Evolutionary conservation across 2,329 filamentous ascomycete species (phyloP), one percentile per base, ranked within the genome.

Genomic region (Lachnellula suecica): DNA sequence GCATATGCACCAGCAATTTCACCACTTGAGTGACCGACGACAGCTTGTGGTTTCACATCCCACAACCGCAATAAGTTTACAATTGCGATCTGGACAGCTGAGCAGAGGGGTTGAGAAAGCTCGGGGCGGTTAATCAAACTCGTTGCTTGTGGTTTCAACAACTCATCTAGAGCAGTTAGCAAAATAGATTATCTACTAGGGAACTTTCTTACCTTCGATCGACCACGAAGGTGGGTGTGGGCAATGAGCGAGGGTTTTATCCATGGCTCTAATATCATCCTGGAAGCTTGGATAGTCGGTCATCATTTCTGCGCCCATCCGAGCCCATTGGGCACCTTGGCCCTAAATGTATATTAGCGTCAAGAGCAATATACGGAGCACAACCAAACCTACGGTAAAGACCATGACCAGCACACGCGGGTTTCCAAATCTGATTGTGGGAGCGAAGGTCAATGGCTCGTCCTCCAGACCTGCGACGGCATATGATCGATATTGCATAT

Each of bases 1-100:
- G 70, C 66, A 53, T 72, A 74, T 0, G 71, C 72, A 8, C 70
- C 72, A 0, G 66, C 70, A n/a, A 74, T 72, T 49, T 74, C 71
- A 2, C 72, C 72, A 4, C 62, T 68, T 1, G 71, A 73, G 43
- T 75, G 72, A 1, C 72, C 71, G 1, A 70, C 56, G 4, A 74
- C 68, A 1, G 64, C 66, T 2, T 56, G 17, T 0, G 71, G 68
- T 0, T 45, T 42, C 6, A 75, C 56, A 0, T 53, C 60, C 56
- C 64, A 68, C 1, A 56, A 49, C 22, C 24, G 25, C 9, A 58
- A 43, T 2, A 60, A 23, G 7, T 60, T 49, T 11, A 62, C 54
- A 8, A 65, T 48, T 1, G 54, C 57, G 23, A 61, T 47, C 27
- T 63, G 60, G 7, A 66, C 6, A 1, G 59, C 62, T 1, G 56